phyloP scores from a whole-genome alignment of 73 alveolate species.

The Paramecium sonneborni region DNA sequence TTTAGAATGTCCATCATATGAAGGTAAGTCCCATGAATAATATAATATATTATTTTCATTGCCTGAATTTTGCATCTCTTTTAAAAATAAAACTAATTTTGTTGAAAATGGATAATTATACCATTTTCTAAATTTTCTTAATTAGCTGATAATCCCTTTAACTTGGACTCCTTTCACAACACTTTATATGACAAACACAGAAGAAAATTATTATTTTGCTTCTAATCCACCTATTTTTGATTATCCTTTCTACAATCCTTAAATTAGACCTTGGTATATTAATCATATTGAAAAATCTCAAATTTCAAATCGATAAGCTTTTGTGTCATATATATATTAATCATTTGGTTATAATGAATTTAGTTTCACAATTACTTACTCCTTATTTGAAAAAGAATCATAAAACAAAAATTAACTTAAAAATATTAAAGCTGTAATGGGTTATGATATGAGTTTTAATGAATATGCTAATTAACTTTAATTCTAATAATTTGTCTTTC shows the following conservation, averaged over 20 bases:
- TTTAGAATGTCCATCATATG: neutral
- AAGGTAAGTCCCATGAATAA: neutral
- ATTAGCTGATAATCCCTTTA: neutral
- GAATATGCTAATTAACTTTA: neutral
- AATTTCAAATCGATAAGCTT: neutral
- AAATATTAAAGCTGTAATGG: neutral
- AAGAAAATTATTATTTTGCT: neutral
- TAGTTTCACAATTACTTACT: neutral
- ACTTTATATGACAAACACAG: neutral
- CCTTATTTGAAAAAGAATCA: neutral
- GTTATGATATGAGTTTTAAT: neutral
- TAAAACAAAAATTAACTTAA: neutral
- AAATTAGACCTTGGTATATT: neutral
- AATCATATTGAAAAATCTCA: neutral
- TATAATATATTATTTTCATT: neutral
- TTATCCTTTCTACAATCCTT: neutral
- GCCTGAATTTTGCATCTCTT: constrained; percentile 10
- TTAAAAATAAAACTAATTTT: neutral
- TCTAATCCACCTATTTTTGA: neutral
- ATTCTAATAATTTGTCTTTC: neutral
- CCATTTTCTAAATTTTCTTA: neutral
- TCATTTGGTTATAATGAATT: neutral
- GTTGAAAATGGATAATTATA: neutral
- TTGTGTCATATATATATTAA: neutral
- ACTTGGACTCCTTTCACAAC: neutral